Evolutionary conservation across 75 land plant genomes (phyloP).

Genomic region (Selaginella tamariscina): DNA sequence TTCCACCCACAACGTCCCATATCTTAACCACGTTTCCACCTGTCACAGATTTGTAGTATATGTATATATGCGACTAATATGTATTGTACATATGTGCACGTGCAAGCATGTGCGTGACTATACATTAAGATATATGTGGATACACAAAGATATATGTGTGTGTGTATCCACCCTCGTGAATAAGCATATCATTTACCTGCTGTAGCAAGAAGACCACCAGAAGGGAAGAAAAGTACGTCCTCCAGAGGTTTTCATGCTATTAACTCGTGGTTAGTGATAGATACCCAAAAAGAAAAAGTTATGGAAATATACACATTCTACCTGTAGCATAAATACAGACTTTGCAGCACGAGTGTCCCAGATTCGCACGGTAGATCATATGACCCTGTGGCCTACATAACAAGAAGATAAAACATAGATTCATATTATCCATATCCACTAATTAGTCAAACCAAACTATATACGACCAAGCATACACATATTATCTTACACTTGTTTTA

Average conservation of each 20-base stretch:
- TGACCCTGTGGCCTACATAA: slow-evolving; percentile 62
- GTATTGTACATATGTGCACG: too few species aligned
- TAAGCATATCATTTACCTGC: slow-evolving; percentile 27
- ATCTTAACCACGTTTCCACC: slow-evolving; percentile 81
- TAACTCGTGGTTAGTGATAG: not conserved
- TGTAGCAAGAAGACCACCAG: slow-evolving; percentile 83
- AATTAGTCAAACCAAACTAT: not conserved
- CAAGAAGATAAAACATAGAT: slow-evolving; percentile 7
- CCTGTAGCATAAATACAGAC: slow-evolving; percentile 29
- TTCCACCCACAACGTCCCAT: slow-evolving; percentile 92
- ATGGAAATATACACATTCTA: not conserved
- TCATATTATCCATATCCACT: too few species aligned
- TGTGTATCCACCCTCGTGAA: not conserved
- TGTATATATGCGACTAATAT: too few species aligned
- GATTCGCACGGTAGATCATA: slow-evolving; percentile 68
- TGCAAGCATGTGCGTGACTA: too few species aligned
- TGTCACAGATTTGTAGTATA: not conserved
- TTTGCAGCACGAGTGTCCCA: slow-evolving; percentile 65
- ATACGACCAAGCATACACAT: not conserved
- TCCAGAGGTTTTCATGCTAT: slow-evolving; percentile 76
- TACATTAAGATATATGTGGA: not conserved
- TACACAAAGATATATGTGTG: not conserved
- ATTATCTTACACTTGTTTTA: too few species aligned
- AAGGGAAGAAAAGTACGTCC: slow-evolving; percentile 62
- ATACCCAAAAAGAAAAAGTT: not conserved